A percentile compares a stretch with the other conserved stretches of the same genome.
phyloP scores from a whole-genome alignment of 2,329 filamentous ascomycete genomes.

The Cercospora sesami region DNA sequence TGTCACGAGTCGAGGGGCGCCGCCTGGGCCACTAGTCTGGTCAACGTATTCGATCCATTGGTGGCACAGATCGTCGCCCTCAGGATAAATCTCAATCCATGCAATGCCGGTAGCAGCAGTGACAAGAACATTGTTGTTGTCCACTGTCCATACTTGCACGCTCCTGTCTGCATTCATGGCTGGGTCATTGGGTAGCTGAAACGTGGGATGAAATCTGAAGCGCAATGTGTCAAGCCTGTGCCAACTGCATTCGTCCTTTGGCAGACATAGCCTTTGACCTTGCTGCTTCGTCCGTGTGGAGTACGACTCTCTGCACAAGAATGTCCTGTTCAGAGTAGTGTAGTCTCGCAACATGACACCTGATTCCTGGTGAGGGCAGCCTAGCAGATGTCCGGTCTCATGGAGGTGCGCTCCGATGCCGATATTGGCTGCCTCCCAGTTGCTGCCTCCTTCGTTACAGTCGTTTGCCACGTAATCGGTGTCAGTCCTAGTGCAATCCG shows the following conservation, averaged over 20 bases:
- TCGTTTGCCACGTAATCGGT: constrained; percentile 79
- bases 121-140: constrained; percentile 71
- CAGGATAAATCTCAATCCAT: constrained; percentile 77
- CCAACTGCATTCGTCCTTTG: constrained; percentile 85
- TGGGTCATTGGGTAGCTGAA: constrained; percentile 76
- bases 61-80: constrained; percentile 78
- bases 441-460: constrained; percentile 81
- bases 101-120: constrained; percentile 80
- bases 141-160: constrained; percentile 82
- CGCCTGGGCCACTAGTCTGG: constrained; percentile 57
- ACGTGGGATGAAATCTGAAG: constrained; percentile 87
- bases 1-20: constrained; percentile 68
- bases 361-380: constrained; percentile 82
- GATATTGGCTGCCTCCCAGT: constrained; percentile 93
- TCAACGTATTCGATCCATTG: constrained; percentile 78
- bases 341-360: constrained; percentile 95
- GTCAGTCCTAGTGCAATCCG: constrained; percentile 86
- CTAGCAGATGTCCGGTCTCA: constrained; percentile 85
- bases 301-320: constrained; percentile 77
- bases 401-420: constrained; percentile 92
- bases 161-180: constrained; percentile 66
- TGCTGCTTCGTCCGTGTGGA: constrained; percentile 83
- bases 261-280: constrained; percentile 69
- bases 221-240: constrained; percentile 85
- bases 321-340: constrained; percentile 77